Evolutionary conservation across 768 basidiomycete species (phyloP).

Genomic region (Pseudohyphozyma bogoriensis): DNA sequence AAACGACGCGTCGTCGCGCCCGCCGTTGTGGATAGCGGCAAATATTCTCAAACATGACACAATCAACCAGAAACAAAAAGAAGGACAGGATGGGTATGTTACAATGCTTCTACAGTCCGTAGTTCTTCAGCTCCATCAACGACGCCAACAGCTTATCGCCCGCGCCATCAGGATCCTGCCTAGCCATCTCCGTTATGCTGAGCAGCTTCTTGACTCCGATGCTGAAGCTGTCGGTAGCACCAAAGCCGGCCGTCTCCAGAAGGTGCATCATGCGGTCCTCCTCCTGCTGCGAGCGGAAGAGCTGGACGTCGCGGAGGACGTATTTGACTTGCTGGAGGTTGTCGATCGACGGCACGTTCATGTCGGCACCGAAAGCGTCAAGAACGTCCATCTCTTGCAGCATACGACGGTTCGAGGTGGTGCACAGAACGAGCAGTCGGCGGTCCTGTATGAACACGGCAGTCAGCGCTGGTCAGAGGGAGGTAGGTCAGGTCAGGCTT

Average conservation of each 20-base stretch:
- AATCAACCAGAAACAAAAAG: no score
- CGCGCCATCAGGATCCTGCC: constrained; percentile 82
- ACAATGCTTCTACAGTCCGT: no score
- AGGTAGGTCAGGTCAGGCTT: constrained; percentile 14
- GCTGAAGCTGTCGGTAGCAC: constrained; percentile 49
- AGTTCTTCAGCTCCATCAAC: constrained; percentile 2
- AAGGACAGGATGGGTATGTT: no score
- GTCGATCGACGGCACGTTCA: constrained; percentile 72
- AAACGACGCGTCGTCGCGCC: no score
- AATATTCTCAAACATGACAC: no score
- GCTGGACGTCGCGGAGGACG: constrained; percentile 65
- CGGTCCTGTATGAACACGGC: constrained; percentile 53
- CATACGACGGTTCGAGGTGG: constrained; percentile 76
- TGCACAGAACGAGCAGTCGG: constrained; percentile 81
- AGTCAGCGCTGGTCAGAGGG: background rate
- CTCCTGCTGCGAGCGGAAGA: constrained; percentile 56
- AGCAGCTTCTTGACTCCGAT: constrained; percentile 92
- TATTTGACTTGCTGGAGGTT: constrained; percentile 59
- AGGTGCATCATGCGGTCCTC: constrained; percentile 52
- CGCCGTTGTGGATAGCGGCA: no score
- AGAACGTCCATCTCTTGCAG: constrained; percentile 76
- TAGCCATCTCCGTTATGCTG: constrained; percentile 86
- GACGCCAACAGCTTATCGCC: constrained; percentile 43
- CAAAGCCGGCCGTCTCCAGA: constrained; percentile 66
- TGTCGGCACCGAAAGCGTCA: constrained; percentile 80